Percentiles rank a stretch among this genome's conserved stretches.
Evolutionary conservation across 257 asterid genomes (phyloP).

Genomic region (Lantana camara): DNA sequence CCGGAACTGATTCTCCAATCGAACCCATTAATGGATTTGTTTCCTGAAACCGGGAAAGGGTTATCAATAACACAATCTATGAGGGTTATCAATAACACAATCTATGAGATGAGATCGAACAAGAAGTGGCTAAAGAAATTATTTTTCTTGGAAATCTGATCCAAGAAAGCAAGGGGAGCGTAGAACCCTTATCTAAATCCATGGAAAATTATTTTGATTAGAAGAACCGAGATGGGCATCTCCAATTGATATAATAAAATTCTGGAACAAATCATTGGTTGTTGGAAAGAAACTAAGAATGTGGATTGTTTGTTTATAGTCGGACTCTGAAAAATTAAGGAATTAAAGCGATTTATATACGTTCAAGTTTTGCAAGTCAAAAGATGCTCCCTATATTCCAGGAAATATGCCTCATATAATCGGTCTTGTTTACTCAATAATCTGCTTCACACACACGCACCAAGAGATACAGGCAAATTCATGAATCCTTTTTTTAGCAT

Average conservation of each 20-base stretch:
- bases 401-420: conserved; percentile 7
- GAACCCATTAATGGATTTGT: conserved; percentile 58
- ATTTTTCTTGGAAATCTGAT: background rate
- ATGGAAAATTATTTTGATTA: background rate
- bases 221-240: conserved; percentile 13
- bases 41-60: conserved; percentile 36
- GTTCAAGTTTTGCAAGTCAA: background rate
- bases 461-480: background rate
- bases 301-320: background rate
- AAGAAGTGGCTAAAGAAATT: background rate
- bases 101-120: conserved; percentile 8
- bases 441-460: background rate
- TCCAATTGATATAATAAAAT: conserved; percentile 5
- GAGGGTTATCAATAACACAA: conserved; percentile 19
- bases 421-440: background rate
- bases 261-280: background rate
- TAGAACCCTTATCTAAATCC: background rate
- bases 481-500: conserved; percentile 6
- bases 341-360: background rate
- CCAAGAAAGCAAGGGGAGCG: background rate
- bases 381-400: conserved; percentile 9
- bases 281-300: background rate
- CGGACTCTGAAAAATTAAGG: background rate
- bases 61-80: conserved; percentile 21
- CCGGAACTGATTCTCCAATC: conserved; percentile 32